These are phyloP conservation scores for Zygosaccharomyces lentus DNA, from an alignment of 805 yeast genomes.

Conservation along the genomic window DNA sequence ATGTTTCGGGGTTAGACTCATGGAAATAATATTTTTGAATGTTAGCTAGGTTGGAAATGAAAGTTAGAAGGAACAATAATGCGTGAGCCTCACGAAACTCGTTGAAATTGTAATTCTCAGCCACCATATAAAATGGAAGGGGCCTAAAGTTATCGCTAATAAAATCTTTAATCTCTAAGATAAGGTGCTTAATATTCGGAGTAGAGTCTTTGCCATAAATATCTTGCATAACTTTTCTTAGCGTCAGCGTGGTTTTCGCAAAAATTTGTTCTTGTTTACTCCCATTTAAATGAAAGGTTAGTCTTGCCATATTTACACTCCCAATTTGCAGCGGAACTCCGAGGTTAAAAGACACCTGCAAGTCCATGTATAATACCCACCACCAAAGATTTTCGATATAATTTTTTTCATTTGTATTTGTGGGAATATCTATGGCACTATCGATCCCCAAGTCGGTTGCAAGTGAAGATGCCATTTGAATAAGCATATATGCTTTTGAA, in stretches of 20 bases:
- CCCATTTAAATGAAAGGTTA: not conserved
- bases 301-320: not conserved
- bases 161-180: not conserved
- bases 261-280: not conserved
- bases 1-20: conserved; percentile 1
- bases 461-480: conserved; percentile 5
- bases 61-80: not conserved
- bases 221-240: not conserved
- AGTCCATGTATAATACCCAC: conserved; percentile 4
- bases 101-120: not conserved
- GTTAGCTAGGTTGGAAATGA: conserved; percentile 1
- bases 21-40: conserved; percentile 1
- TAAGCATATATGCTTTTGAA: not conserved
- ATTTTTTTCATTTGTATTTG: not conserved
- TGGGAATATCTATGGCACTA: not conserved
- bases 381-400: conserved; percentile 1
- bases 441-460: conserved; percentile 1
- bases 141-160: not conserved
- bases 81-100: conserved; percentile 4
- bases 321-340: conserved; percentile 1
- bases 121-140: conserved; percentile 2
- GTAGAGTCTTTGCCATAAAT: not conserved
- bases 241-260: not conserved
- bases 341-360: conserved; percentile 3
- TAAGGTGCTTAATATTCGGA: not conserved